A percentile compares a stretch with the other conserved stretches of the same genome.
phyloP scores from a whole-genome alignment of 169 alveolate genomes.

The Plasmodium reichenowi region DNA sequence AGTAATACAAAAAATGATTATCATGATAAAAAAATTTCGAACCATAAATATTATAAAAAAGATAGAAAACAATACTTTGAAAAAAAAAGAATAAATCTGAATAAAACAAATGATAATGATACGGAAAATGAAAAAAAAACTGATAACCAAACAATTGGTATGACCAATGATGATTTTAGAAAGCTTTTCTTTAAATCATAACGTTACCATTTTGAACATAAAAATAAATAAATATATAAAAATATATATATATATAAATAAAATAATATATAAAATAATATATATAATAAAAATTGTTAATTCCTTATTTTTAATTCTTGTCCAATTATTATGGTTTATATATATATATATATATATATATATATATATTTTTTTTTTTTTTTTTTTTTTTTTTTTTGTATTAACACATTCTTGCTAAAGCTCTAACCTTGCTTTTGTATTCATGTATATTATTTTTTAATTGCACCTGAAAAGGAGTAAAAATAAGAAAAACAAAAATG shows the following conservation, averaged over 20 bases:
- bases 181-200: conserved; percentile 44
- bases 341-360: neutral
- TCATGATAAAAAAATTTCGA: neutral
- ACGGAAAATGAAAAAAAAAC: conserved; percentile 2
- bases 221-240: too few relatives aligned
- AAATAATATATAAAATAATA: neutral
- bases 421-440: conserved; percentile 92
- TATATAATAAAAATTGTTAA: neutral
- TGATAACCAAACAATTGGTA: conserved; percentile 13
- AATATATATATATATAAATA: neutral
- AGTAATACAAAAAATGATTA: conserved; percentile 3
- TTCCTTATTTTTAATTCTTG: neutral
- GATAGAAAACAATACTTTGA: conserved; percentile 19
- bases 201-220: neutral
- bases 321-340: neutral
- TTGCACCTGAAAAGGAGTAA: conserved; percentile 52
- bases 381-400: conserved; percentile 3
- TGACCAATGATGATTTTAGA: conserved; percentile 66
- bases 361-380: too few relatives aligned
- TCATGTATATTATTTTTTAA: conserved; percentile 89
- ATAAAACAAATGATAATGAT: neutral
- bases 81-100: conserved; percentile 59
- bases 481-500: neutral
- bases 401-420: conserved; percentile 85
- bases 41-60: neutral